Base-by-base conservation (phyloP, 2,329 filamentous ascomycete species). In the Aspergillus jensenii region DNA sequence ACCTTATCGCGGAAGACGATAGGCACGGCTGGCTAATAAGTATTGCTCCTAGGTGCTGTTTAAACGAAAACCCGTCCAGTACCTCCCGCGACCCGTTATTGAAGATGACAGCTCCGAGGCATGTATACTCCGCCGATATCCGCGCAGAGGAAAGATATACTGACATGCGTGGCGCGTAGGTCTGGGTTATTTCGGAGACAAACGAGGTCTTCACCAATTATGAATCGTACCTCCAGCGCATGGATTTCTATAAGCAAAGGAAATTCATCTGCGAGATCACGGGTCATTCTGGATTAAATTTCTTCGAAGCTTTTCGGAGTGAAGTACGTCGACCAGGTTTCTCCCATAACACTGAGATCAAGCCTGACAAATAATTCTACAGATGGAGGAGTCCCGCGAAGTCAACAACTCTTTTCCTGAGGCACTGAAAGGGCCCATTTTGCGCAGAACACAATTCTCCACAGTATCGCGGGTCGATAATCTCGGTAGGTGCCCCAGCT, bases 241-340 rank as follows among this genome's bases (percentile, higher is more conserved):
- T 93, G 83, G 93, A 97, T 73, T 97, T 96, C 72, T 96, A 96
- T 74, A 92, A 90, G 67, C 91, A 96, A 87, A 90, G 87, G 70
- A 87, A 89, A 55, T 99, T 98, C 75, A 96, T 96, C 60, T 96
- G 96, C 76, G 90, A 96, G 72, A 96, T 98, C 64, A 96, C 92
- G 12, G 95, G 95, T 54, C 93, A 96, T 74, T 96, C 92, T 31
- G 89, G 89, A 53, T 81, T 97, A 64, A 93, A 87, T 3, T 99
- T 96, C 75, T 97, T 97, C 70, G 91, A 96, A 65, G 95, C 95
- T 25, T 84, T 93, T 31, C 87, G 90, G 75, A 96, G 91, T 78
- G 92, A 97, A 85, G 91, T 96, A 83, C 64, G 87, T 79, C 55
- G 46, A 15, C 25, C 7, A 27, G 25, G 49, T 6, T 25, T 6